Percentiles rank a stretch among this genome's conserved stretches.
Evolutionary conservation across 345 rosid genomes (phyloP).

Genomic region (Syzygium aqueum): DNA sequence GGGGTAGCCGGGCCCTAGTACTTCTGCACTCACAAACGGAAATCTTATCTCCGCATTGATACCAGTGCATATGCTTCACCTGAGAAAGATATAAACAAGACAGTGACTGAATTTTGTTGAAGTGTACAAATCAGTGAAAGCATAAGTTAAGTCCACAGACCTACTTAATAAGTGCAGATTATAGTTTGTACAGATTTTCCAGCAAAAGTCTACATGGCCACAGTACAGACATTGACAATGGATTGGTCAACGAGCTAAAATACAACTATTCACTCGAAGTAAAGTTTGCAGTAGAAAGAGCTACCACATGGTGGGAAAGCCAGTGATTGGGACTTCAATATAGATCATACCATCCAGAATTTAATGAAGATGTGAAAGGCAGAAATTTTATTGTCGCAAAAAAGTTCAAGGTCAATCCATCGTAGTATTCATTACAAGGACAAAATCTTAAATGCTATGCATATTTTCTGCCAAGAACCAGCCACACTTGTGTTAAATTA

Average conservation of each 20-base stretch:
- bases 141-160: background rate
- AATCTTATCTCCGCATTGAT: slow-evolving; percentile 53
- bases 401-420: background rate
- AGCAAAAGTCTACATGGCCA: background rate
- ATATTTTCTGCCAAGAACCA: background rate
- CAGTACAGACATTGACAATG: background rate
- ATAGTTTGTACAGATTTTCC: background rate
- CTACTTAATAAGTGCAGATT: background rate
- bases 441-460: background rate
- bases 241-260: background rate
- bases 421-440: background rate
- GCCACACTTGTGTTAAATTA: background rate
- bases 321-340: background rate
- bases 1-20: slow-evolving; percentile 76
- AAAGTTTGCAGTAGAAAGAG: background rate
- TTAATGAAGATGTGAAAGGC: background rate
- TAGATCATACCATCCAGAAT: background rate
- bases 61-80: slow-evolving; percentile 99
- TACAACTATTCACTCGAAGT: background rate
- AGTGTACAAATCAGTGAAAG: background rate
- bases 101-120: background rate
- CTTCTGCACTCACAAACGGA: slow-evolving; percentile 87
- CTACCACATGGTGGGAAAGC: background rate
- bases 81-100: slow-evolving; percentile 14
- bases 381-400: background rate